A percentile compares a stretch with the other conserved stretches of the same genome.
Evolutionary conservation across 257 asterid genomes (phyloP).

Genomic region (Haberlea rhodopensis): DNA sequence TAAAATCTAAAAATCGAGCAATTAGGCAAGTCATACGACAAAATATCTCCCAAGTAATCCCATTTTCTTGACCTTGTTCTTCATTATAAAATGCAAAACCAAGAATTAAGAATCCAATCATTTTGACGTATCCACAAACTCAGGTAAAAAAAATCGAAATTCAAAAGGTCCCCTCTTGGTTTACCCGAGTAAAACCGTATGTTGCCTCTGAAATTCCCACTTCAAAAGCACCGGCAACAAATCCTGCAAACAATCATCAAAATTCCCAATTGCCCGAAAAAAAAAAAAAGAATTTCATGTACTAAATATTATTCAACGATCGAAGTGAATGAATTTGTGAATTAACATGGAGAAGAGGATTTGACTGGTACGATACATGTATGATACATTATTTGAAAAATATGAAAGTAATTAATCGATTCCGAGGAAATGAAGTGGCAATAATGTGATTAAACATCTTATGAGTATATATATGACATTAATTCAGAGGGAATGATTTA

Average conservation of each 20-base stretch:
- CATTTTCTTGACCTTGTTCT: not conserved
- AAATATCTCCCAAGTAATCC: not conserved
- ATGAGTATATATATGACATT: too few relatives aligned
- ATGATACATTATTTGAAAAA: too few relatives aligned
- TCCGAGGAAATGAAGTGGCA: too few relatives aligned
- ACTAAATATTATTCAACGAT: too few relatives aligned
- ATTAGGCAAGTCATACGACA: not conserved
- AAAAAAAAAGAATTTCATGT: too few relatives aligned
- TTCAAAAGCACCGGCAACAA: slow-evolving; percentile 48
- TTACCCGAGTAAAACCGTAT: slow-evolving; percentile 52
- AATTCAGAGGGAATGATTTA: too few relatives aligned
- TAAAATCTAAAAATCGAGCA: slow-evolving; percentile 9
- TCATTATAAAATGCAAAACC: not conserved
- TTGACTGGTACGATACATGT: too few relatives aligned
- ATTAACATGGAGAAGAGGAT: too few relatives aligned
- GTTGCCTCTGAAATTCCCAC: slow-evolving; percentile 34
- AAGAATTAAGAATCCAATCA: slow-evolving; percentile 19
- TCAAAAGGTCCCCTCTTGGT: slow-evolving; percentile 12
- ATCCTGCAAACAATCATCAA: slow-evolving; percentile 49
- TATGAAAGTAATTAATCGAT: too few relatives aligned
- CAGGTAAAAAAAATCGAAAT: not conserved
- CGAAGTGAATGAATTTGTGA: not conserved
- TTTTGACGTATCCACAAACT: not conserved
- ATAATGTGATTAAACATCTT: too few relatives aligned
- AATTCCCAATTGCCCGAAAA: slow-evolving; percentile 16